Percentiles rank a stretch among this genome's conserved stretches.
Evolutionary conservation across 208 protist species (phyloP).

Genomic region (Wallacemonas sp.): DNA sequence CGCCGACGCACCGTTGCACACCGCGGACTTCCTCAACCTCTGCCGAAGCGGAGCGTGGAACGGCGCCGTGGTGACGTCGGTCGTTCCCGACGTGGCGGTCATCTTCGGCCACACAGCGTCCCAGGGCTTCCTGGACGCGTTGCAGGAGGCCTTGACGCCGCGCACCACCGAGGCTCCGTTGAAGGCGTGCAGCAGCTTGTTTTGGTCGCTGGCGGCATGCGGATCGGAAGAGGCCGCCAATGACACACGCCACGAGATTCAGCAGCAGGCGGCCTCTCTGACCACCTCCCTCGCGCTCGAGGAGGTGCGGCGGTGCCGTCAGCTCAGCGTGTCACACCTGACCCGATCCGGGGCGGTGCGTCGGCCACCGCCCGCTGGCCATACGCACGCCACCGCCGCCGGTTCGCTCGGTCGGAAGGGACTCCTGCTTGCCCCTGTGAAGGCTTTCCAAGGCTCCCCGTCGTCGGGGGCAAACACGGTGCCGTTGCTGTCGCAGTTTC

Average conservation of each 20-base stretch:
- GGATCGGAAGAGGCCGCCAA: too few relatives aligned
- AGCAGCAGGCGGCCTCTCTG: not conserved
- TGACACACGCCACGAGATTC: too few relatives aligned
- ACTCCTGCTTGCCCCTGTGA: conserved; percentile 40
- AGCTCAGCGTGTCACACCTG: not conserved
- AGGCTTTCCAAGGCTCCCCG: not conserved
- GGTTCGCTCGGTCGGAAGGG: conserved; percentile 36
- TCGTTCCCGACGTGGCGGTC: conserved; percentile 62
- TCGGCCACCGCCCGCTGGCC: not conserved
- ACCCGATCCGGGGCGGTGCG: not conserved
- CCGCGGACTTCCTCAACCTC: conserved; percentile 64
- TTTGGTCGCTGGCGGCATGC: not conserved
- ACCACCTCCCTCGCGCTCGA: not conserved
- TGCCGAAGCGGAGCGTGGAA: conserved; percentile 65
- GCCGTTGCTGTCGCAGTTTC: not conserved
- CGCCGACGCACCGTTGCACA: conserved; percentile 53
- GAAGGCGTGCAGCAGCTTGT: not conserved
- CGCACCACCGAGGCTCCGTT: conserved; percentile 12
- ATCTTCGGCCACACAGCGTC: conserved; percentile 54
- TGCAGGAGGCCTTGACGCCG: not conserved
- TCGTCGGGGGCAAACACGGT: too few relatives aligned
- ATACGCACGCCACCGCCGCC: not conserved
- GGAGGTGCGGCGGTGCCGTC: conserved; percentile 18
- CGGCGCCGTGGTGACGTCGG: conserved; percentile 54
- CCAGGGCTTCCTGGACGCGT: not conserved